phyloP scores from a whole-genome alignment of 2,329 filamentous ascomycete genomes.

The Cladophialophora exuberans region DNA sequence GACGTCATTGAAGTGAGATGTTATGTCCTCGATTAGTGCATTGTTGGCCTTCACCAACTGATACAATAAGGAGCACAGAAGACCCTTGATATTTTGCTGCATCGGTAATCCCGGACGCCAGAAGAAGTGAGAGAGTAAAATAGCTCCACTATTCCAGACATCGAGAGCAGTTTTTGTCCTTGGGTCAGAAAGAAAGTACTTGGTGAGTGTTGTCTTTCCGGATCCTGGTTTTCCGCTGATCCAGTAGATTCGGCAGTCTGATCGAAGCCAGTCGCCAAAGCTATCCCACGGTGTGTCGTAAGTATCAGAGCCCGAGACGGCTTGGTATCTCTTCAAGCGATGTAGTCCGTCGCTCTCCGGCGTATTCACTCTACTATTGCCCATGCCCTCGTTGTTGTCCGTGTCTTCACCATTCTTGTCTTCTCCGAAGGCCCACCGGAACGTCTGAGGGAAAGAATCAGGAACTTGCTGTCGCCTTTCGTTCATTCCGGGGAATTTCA shows the following conservation, averaged over 20 bases:
- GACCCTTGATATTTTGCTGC: constrained; percentile 35
- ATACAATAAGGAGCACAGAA: constrained; percentile 35
- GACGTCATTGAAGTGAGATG: no score
- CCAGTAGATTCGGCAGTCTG: constrained; percentile 34
- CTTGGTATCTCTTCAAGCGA: no score
- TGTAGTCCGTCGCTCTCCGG: no score
- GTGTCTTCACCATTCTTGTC: background rate
- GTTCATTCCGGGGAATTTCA: constrained; percentile 14
- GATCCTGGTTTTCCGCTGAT: constrained; percentile 40
- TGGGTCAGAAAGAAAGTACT: constrained; percentile 32
- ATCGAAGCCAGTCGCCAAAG: constrained; percentile 8
- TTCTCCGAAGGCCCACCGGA: constrained; percentile 14
- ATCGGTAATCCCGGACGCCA: constrained; percentile 37
- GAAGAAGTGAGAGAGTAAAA: constrained; percentile 34
- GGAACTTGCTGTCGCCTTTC: constrained; percentile 2
- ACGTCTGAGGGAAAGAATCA: constrained; percentile 7
- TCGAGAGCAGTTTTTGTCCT: constrained; percentile 25
- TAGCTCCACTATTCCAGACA: constrained; percentile 26
- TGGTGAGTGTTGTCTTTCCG: constrained; percentile 41
- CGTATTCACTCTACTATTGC: no score
- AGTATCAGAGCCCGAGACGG: no score
- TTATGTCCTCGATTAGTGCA: background rate
- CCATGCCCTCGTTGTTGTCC: no score
- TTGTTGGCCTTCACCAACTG: constrained; percentile 17
- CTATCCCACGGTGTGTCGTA: constrained; percentile 11